These are phyloP conservation scores for Penicillium lividum DNA, from an alignment of 495 filamentous ascomycete genomes.

Conservation along the genomic window DNA sequence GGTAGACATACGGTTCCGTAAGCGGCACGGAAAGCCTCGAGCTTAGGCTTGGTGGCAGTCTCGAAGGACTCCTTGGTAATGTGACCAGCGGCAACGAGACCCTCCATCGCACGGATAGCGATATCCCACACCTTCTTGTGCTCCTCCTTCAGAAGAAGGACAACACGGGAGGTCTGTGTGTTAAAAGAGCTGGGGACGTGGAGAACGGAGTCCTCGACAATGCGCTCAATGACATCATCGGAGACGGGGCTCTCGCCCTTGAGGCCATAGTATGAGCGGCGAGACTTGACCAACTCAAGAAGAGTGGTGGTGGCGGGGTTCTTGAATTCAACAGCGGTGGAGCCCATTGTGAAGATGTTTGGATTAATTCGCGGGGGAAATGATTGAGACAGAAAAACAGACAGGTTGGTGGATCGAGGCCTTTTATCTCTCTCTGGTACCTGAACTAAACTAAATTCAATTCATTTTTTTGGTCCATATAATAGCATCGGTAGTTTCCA, in stretches of 20 bases:
- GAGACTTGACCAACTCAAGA: slow-evolving; percentile 38
- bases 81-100: slow-evolving; percentile 36
- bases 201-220: slow-evolving; percentile 47
- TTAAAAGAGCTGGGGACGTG: slow-evolving; percentile 54
- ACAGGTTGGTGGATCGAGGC: background rate
- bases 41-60: slow-evolving; percentile 43
- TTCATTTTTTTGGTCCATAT: background rate
- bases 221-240: slow-evolving; percentile 37
- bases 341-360: slow-evolving; percentile 31
- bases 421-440: background rate
- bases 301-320: slow-evolving; percentile 45
- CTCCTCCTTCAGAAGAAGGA: slow-evolving; percentile 51
- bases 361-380: background rate
- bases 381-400: background rate
- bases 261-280: slow-evolving; percentile 50
- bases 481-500: background rate
- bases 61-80: slow-evolving; percentile 44
- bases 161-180: slow-evolving; percentile 52
- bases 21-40: slow-evolving; percentile 42
- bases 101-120: slow-evolving; percentile 43
- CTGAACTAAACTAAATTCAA: background rate
- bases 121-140: slow-evolving; percentile 57
- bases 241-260: slow-evolving; percentile 47
- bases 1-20: slow-evolving; percentile 49
- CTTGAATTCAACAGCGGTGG: slow-evolving; percentile 33